phyloP scores from a whole-genome alignment of 805 yeast species.

The Saturnispora silvae region DNA sequence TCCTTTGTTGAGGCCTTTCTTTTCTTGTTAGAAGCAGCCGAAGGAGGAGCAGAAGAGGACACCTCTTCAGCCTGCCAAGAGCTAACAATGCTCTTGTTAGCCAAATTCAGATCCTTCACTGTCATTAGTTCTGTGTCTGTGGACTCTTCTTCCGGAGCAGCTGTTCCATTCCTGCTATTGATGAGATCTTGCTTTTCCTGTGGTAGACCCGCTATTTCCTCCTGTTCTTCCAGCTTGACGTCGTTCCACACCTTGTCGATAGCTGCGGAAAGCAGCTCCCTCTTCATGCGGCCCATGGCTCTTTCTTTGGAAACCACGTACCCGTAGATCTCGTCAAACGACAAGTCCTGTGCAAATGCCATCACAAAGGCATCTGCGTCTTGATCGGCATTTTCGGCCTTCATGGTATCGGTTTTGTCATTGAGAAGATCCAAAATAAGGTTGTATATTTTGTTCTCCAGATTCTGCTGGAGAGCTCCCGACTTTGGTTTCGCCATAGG shows the following conservation, averaged over 20 bases:
- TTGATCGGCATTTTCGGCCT: not conserved
- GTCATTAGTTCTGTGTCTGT: conserved; percentile 46
- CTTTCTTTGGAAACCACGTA: conserved; percentile 57
- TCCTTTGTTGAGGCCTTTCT: conserved; percentile 31
- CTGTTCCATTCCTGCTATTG: not conserved
- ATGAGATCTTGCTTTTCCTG: conserved; percentile 14
- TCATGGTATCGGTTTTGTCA: conserved; percentile 41
- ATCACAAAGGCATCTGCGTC: conserved; percentile 26
- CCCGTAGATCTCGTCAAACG: conserved; percentile 38
- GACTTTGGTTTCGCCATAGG: conserved; percentile 11
- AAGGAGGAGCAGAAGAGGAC: conserved; percentile 26
- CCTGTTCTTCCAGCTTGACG: conserved; percentile 50
- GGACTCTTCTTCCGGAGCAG: conserved; percentile 12
- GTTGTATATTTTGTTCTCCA: conserved; percentile 49
- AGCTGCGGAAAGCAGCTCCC: conserved; percentile 48
- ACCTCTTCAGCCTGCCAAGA: conserved; percentile 40
- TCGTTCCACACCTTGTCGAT: conserved; percentile 48
- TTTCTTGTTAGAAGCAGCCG: conserved; percentile 18
- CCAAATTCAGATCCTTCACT: conserved; percentile 50
- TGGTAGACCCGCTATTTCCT: conserved; percentile 36
- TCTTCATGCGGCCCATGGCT: conserved; percentile 60
- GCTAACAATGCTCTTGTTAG: conserved; percentile 68
- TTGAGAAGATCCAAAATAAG: conserved; percentile 48
- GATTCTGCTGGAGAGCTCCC: conserved; percentile 22
- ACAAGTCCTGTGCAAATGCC: conserved; percentile 54